These are phyloP conservation scores for Linanthus parryae DNA, from an alignment of 148 eudicot species.

Conservation along the genomic window DNA sequence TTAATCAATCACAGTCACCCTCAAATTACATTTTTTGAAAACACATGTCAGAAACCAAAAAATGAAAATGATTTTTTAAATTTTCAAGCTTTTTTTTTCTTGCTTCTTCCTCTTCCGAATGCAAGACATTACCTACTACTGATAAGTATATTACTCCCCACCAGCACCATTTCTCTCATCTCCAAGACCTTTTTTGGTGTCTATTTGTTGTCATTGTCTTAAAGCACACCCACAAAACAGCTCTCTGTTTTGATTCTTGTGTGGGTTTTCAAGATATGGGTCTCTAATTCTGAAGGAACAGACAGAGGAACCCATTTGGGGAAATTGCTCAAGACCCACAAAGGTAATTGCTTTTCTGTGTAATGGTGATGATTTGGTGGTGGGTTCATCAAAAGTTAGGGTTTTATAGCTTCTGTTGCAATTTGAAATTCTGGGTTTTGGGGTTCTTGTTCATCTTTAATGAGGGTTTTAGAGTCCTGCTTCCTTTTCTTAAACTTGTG, in stretches of 20 bases:
- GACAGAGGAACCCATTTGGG: constrained; percentile 7
- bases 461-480: too few species aligned
- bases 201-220: constrained; percentile 7
- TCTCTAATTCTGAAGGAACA: background rate
- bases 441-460: too few species aligned
- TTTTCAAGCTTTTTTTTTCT: constrained; percentile 7
- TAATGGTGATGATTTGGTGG: constrained; percentile 8
- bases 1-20: constrained; percentile 16
- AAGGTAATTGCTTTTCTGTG: constrained; percentile 6
- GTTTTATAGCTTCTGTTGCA: too few species aligned
- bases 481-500: too few species aligned
- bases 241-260: background rate
- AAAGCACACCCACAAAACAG: constrained; percentile 16
- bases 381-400: too few species aligned
- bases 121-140: constrained; percentile 55
- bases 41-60: background rate
- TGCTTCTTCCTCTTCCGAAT: constrained; percentile 43
- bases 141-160: constrained; percentile 36
- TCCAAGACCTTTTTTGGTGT: constrained; percentile 19
- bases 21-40: constrained; percentile 6
- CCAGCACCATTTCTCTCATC: constrained; percentile 17
- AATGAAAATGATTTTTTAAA: background rate
- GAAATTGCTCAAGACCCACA: constrained; percentile 7
- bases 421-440: too few species aligned
- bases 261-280: too few species aligned